phyloP scores from a whole-genome alignment of 805 yeast species.

The Kodamaea neixiangensis region DNA sequence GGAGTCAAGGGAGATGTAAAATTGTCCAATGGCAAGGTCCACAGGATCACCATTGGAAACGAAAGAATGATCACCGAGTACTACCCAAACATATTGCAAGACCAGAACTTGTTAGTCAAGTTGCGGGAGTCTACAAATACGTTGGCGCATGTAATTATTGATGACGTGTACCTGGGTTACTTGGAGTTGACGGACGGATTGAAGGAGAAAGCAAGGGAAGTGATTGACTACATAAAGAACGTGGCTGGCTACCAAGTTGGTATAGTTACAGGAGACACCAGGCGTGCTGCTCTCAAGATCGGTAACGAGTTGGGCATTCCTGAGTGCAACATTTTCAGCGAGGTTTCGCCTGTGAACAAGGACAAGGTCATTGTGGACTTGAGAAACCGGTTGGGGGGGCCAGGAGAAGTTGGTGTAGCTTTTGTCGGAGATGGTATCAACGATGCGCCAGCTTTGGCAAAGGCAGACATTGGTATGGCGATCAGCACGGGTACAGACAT shows the following conservation, averaged over 20 bases:
- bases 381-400: conserved; percentile 45
- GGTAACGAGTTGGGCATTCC: conserved; percentile 72
- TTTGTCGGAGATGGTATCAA: conserved; percentile 98
- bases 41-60: conserved; percentile 56
- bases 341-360: conserved; percentile 76
- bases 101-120: conserved; percentile 12
- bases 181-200: conserved; percentile 68
- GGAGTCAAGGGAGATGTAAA: conserved; percentile 46
- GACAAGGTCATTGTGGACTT: conserved; percentile 62
- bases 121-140: conserved; percentile 39
- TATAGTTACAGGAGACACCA: conserved; percentile 88
- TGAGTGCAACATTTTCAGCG: conserved; percentile 64
- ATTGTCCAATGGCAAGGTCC: conserved; percentile 23
- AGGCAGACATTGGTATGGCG: conserved; percentile 88
- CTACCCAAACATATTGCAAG: conserved; percentile 15
- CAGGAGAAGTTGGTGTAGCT: conserved; percentile 52
- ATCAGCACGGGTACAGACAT: conserved; percentile 92
- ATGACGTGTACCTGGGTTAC: conserved; percentile 61
- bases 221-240: conserved; percentile 54
- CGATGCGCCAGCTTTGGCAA: conserved; percentile 94
- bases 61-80: conserved; percentile 36
- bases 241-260: conserved; percentile 62
- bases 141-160: conserved; percentile 56
- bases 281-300: conserved; percentile 58
- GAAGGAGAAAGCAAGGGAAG: conserved; percentile 62